phyloP scores from a whole-genome alignment of 805 yeast species.

The Tetrapisispora phaffii region DNA sequence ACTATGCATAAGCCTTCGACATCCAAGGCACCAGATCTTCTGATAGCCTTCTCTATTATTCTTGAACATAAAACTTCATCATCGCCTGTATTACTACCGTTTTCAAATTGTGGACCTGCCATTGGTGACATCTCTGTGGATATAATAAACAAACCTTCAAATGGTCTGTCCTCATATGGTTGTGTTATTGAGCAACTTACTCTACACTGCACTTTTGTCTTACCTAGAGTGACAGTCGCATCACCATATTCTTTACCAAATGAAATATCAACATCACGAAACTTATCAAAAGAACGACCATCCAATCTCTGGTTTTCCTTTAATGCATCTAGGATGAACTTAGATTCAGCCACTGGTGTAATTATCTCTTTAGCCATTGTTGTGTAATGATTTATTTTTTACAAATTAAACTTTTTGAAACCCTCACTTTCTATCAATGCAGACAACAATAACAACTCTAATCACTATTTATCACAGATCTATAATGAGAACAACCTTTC shows the following conservation, averaged over 20 bases:
- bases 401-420: too few relatives aligned
- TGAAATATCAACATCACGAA: conserved; percentile 53
- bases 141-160: conserved; percentile 80
- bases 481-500: too few relatives aligned
- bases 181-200: conserved; percentile 66
- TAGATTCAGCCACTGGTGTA: conserved; percentile 52
- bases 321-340: conserved; percentile 53
- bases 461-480: too few relatives aligned
- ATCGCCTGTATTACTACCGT: conserved; percentile 54
- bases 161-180: conserved; percentile 87
- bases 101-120: conserved; percentile 81
- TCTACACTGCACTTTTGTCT: conserved; percentile 41
- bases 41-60: conserved; percentile 81
- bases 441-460: too few relatives aligned
- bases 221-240: conserved; percentile 69
- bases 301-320: conserved; percentile 56
- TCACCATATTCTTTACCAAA: conserved; percentile 71
- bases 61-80: conserved; percentile 75
- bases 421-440: too few relatives aligned
- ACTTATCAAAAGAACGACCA: conserved; percentile 54
- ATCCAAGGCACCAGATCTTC: conserved; percentile 85
- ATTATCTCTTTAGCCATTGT: conserved; percentile 56
- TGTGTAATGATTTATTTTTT: too few relatives aligned
- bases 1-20: conserved; percentile 82
- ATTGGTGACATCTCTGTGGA: conserved; percentile 81